Evolutionary conservation across 768 basidiomycete species (phyloP), one percentile per base, ranked within the genome.

Genomic region (Strobilomyces confusus): DNA sequence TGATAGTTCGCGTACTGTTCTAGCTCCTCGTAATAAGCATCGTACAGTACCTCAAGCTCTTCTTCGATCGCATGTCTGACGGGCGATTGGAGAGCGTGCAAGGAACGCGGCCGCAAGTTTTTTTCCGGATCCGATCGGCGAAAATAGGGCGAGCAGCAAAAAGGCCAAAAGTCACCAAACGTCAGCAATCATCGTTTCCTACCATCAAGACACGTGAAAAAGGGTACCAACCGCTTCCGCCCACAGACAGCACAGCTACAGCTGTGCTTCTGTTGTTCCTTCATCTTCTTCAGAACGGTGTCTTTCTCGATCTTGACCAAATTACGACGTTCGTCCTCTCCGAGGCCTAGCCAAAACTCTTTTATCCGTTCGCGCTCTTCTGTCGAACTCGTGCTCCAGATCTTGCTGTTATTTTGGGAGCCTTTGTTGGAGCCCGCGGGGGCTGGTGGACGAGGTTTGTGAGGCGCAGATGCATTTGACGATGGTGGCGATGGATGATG

Each of bases 21-120:
- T 79, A 99, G 87, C 81, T 98, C 95, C 73, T 97, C 92, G 84
- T 98, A 98, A 83, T 98, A 99, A 79, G 95, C 94, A 82, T 98
- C 95, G 83, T 99, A 99, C 76, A 98, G 87, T 78, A 94, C 92
- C 80, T 98, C 93, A 73, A 99, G 89, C 80, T 99, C 97, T 77
- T 95, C 92, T 79, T 99, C 97, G 78, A 99, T 98, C 59, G 95
- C 95, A 77, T 89, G 87, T 64, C 92, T 95, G 66, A 63, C 59
- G 42, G 48, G 37, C 55, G 59, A 41, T 56, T 50, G 57, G 58
- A 52, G 46, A 49, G 52, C 29, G 53, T 48, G 56, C 23, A 55
- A 44, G 49, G 44, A 36, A 50, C 29, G 37, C 25, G 33, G 44
- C 26, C 20, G 56, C 25, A 50, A 32, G n/a, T 1, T 42, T 55